A percentile compares a stretch with the other conserved stretches of the same genome.
Conservation (phyloP, 768 basidiomycete genomes). For the Lentinula aciculospora region DNA sequence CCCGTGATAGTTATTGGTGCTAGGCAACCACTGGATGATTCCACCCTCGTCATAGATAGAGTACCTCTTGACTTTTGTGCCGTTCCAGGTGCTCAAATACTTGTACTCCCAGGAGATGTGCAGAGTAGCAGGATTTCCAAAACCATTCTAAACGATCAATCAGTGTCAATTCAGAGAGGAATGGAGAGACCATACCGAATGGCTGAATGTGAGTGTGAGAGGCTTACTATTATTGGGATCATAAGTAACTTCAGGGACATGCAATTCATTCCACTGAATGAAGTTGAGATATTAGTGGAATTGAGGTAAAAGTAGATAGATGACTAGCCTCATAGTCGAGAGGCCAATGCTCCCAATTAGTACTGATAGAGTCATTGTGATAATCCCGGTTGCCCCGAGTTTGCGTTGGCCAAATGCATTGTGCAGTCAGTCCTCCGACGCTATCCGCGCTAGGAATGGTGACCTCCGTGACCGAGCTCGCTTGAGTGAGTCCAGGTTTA, state of each 20-base stretch:
- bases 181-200: neutral
- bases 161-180: neutral
- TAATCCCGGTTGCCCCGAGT: neutral
- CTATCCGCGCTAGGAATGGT: neutral
- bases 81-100: neutral
- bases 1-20: neutral
- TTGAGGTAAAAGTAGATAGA: too few species aligned
- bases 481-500: neutral
- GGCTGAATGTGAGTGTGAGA: neutral
- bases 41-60: neutral
- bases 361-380: neutral
- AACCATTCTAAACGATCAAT: neutral
- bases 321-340: neutral
- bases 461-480: neutral
- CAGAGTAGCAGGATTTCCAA: neutral
- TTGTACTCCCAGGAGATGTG: neutral
- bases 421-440: neutral
- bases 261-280: neutral
- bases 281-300: neutral
- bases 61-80: neutral
- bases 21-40: neutral
- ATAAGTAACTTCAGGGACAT: neutral
- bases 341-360: neutral
- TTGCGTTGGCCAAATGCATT: neutral
- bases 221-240: neutral